Conservation (phyloP, 192 early-diverging fungal genomes). For the Umbelopsis ramanniana region DNA sequence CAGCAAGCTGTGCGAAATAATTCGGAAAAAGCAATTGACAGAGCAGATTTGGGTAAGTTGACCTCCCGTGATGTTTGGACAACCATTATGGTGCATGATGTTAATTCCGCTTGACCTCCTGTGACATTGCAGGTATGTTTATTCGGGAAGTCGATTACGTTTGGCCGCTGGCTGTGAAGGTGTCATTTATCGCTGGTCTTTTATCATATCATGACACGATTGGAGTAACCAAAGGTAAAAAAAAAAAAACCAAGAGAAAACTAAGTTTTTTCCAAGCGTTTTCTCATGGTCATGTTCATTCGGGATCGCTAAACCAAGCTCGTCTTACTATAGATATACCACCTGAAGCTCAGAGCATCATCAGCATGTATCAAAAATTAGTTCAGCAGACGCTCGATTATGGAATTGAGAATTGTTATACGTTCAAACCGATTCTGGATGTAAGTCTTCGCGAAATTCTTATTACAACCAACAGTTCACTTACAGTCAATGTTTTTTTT, state of each 20-base stretch:
- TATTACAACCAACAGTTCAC: neutral
- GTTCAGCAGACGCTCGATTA: conserved; percentile 39
- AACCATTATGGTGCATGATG: conserved; percentile 10
- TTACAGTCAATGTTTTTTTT: neutral
- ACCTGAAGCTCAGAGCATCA: conserved; percentile 4
- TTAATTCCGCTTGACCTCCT: neutral
- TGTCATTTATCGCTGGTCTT: conserved; percentile 54
- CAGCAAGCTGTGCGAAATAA: conserved; percentile 22
- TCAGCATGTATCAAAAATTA: conserved; percentile 39
- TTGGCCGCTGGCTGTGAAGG: conserved; percentile 57
- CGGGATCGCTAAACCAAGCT: neutral
- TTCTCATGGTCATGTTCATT: neutral
- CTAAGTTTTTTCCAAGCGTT: neutral
- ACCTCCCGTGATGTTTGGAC: neutral
- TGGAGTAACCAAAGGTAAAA: conserved; percentile 25
- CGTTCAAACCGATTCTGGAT: conserved; percentile 54
- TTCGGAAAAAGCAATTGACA: conserved; percentile 10
- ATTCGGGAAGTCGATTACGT: conserved; percentile 61
- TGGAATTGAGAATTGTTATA: conserved; percentile 47
- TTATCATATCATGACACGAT: conserved; percentile 29
- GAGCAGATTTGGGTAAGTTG: conserved; percentile 37
- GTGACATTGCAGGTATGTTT: conserved; percentile 47
- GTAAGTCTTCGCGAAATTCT: conserved; percentile 30
- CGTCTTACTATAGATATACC: conserved; percentile 14
- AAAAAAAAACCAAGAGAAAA: neutral